Evolutionary conservation across 352 stramenopile genomes (phyloP).

Genomic region (Phytophthora boehmeriae): DNA sequence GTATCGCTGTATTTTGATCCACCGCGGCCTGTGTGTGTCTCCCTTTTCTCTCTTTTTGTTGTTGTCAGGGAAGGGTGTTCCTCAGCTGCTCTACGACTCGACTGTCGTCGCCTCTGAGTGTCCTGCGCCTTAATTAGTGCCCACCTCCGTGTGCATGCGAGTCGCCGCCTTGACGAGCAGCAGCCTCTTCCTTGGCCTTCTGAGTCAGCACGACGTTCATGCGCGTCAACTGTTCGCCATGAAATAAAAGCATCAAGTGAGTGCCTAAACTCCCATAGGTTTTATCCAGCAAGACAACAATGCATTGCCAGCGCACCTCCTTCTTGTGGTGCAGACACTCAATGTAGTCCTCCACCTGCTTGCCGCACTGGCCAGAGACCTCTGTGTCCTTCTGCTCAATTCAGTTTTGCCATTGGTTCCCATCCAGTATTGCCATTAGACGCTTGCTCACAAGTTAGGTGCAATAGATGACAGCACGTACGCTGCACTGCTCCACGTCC

Average conservation of each 20-base stretch:
- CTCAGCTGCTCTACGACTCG: constrained; percentile 1
- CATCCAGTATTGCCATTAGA: too few relatives aligned
- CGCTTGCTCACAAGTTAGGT: too few relatives aligned
- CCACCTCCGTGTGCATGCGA: constrained; percentile 41
- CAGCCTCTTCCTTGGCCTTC: constrained; percentile 77
- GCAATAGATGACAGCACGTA: constrained; percentile 56
- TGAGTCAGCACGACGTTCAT: constrained; percentile 86
- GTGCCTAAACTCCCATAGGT: background rate
- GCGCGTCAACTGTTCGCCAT: constrained; percentile 61
- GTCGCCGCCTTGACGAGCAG: constrained; percentile 42
- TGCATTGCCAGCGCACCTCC: constrained; percentile 71
- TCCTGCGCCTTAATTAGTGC: constrained; percentile 44
- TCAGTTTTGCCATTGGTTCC: too few relatives aligned
- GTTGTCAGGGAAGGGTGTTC: constrained; percentile 14
- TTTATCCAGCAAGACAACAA: background rate
- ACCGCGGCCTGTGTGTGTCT: constrained; percentile 4
- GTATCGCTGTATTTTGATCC: constrained; percentile 36
- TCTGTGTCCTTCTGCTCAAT: constrained; percentile 81
- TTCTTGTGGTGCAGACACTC: constrained; percentile 96
- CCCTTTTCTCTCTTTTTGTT: constrained; percentile 13
- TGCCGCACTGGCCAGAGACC: constrained; percentile 76
- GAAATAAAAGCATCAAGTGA: constrained; percentile 7
- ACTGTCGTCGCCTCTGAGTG: background rate
- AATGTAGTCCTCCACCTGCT: constrained; percentile 94
- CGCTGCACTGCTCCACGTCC: constrained; percentile 93